Base-by-base conservation (phyloP, 768 basidiomycete genomes). In the Punctularia strigosozonata region DNA sequence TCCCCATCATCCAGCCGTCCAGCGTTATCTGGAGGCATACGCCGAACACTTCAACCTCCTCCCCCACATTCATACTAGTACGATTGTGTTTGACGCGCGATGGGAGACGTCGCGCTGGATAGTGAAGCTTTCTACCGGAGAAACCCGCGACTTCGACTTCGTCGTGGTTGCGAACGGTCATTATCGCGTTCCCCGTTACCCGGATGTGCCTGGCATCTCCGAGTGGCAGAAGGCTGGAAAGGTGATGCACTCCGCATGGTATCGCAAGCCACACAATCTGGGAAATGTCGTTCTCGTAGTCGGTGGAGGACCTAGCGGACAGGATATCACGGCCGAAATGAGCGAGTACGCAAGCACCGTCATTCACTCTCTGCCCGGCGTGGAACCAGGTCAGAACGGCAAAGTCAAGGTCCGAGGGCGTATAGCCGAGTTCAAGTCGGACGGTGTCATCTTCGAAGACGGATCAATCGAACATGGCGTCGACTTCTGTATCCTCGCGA, bases 91-190 rank as follows among this genome's bases (percentile, higher is more conserved):
- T 2, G 57, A 56, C 23, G 63, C 71, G 1, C 50, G 54, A 13
- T 71, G 73, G 56, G 55, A 63, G 25, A 17, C 50, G 0, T 34
- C 47, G 2, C 54, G 58, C 42, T 83, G 82, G 80, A 56, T 54
- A 21, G 61, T 80, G n/a, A 54, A 59, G 3, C 44, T 67, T 36
- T 64, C 64, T 6, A 58, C 57, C 0, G 49, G 48, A 8, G 60
- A 66, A 28, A 40, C 45, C 10, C 40, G 56, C 14, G 39, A 54
- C 1, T 84, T 76, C 45, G 80, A 89, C 47, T 61, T 73, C n/a
- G 52, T 89, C 25, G 54, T 89, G 21, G 66, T 86, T 21, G 80
- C 80, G 31, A 88, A 83, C 42, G 87, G 87, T 0, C 85, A 86
- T 51, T 77, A 82, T 52, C 65, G 64, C 30, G 47, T 68, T 6